phyloP scores from a whole-genome alignment of 306 rosid genomes.

The Prinsepia uniflora region DNA sequence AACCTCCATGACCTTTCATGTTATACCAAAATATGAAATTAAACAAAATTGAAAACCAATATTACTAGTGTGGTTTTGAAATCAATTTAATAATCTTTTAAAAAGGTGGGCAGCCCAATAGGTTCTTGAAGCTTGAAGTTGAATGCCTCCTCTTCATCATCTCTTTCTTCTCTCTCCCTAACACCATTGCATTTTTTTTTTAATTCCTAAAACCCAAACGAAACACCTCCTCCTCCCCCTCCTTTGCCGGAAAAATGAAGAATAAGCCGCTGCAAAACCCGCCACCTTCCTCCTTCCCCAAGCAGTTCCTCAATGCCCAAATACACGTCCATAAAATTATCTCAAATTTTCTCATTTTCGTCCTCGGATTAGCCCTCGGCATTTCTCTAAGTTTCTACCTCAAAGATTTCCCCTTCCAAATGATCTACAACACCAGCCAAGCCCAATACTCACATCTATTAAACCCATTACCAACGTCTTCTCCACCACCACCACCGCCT shows the following conservation, averaged over 20 bases:
- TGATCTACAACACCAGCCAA: constrained; percentile 30
- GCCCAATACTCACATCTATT: neutral
- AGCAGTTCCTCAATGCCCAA: constrained; percentile 29
- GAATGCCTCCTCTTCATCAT: neutral
- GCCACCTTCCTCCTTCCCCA: constrained; percentile 22
- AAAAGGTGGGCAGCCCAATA: neutral
- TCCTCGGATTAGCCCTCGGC: constrained; percentile 59
- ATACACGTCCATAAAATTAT: constrained; percentile 40
- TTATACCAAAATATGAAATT: neutral
- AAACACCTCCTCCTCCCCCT: neutral
- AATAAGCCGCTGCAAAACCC: constrained; percentile 23
- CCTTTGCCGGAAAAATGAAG: constrained; percentile 9
- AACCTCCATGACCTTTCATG: constrained; percentile 6
- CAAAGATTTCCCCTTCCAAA: constrained; percentile 25
- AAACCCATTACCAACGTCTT: neutral
- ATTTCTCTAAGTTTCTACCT: constrained; percentile 42
- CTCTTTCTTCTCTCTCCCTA: neutral
- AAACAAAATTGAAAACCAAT: neutral
- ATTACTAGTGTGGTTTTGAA: neutral
- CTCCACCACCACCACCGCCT: neutral
- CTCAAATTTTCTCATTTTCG: constrained; percentile 39
- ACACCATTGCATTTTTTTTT: neutral
- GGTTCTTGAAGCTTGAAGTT: neutral
- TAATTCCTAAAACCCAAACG: neutral
- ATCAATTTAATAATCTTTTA: neutral